Evolutionary conservation across 1,139 yeast genomes (phyloP).

Genomic region (Pichia sp.): DNA sequence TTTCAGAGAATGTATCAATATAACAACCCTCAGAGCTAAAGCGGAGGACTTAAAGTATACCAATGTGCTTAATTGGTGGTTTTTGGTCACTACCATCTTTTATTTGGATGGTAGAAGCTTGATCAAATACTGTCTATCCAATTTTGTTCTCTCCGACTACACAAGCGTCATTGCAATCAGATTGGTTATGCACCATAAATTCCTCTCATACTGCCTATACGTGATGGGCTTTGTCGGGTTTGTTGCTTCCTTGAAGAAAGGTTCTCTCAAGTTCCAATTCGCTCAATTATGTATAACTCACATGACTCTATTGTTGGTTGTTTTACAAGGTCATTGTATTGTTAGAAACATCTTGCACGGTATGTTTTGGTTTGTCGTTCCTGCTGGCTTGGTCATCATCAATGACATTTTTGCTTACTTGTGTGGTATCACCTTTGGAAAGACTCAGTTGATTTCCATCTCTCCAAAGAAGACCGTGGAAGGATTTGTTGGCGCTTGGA

Average conservation of each 20-base stretch:
- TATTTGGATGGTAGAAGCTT: conserved; percentile 84
- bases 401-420: conserved; percentile 95
- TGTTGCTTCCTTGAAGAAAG: conserved; percentile 84
- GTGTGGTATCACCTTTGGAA: conserved; percentile 96
- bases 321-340: conserved; percentile 90
- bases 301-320: conserved; percentile 85
- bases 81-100: conserved; percentile 71
- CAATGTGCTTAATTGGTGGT: conserved; percentile 85
- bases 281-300: conserved; percentile 92
- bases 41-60: conserved; percentile 75
- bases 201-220: conserved; percentile 77
- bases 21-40: conserved; percentile 77
- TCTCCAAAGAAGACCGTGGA: conserved; percentile 97
- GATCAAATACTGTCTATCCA: conserved; percentile 50
- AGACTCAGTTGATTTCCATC: conserved; percentile 83
- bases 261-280: conserved; percentile 85
- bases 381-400: conserved; percentile 84
- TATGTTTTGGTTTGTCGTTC: conserved; percentile 88
- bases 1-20: conserved; percentile 85
- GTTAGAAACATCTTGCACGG: conserved; percentile 88
- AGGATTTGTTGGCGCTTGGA: conserved; percentile 97
- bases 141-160: conserved; percentile 36
- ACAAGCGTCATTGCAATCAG: conserved; percentile 32
- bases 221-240: conserved; percentile 85
- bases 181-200: conserved; percentile 63